Percentiles rank a stretch among this genome's conserved stretches.
These are phyloP conservation scores for Dichotomocladium elegans DNA, from an alignment of 371 early-diverging fungal genomes.

Conservation along the genomic window DNA sequence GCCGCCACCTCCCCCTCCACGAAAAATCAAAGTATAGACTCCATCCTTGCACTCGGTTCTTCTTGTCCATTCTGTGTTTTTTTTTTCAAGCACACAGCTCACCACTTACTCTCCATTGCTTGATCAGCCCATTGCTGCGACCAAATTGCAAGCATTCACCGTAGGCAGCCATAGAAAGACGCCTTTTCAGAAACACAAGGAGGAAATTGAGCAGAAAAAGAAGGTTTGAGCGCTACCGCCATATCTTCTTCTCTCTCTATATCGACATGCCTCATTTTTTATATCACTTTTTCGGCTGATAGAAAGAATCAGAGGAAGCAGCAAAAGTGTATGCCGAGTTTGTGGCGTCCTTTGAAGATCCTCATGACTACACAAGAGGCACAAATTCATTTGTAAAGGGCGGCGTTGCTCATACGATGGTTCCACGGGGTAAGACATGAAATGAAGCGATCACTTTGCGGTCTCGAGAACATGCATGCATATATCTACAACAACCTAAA, in stretches of 20 bases:
- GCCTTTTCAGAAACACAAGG: conserved; percentile 71
- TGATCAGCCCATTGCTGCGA: conserved; percentile 51
- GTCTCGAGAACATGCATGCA: neutral
- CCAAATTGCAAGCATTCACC: conserved; percentile 65
- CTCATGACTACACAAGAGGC: conserved; percentile 33
- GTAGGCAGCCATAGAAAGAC: conserved; percentile 69
- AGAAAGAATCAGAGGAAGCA: conserved; percentile 70
- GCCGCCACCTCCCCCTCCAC: neutral
- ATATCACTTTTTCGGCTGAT: conserved; percentile 1
- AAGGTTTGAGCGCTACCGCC: too few relatives aligned
- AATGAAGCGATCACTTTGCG: too few relatives aligned
- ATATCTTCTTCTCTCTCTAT: too few relatives aligned
- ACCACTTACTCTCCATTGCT: neutral
- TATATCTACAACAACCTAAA: neutral
- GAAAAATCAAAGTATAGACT: conserved; percentile 1
- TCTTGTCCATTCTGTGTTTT: neutral
- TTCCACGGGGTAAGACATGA: conserved; percentile 29
- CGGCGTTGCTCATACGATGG: conserved; percentile 50
- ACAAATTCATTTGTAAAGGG: conserved; percentile 64
- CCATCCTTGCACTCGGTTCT: neutral
- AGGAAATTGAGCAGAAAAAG: conserved; percentile 68
- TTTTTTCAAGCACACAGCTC: too few relatives aligned
- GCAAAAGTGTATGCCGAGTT: conserved; percentile 83
- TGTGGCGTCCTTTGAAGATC: conserved; percentile 79
- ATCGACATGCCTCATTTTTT: neutral